phyloP scores from a whole-genome alignment of 257 asterid genomes.

The Solanum bulbocastanum region DNA sequence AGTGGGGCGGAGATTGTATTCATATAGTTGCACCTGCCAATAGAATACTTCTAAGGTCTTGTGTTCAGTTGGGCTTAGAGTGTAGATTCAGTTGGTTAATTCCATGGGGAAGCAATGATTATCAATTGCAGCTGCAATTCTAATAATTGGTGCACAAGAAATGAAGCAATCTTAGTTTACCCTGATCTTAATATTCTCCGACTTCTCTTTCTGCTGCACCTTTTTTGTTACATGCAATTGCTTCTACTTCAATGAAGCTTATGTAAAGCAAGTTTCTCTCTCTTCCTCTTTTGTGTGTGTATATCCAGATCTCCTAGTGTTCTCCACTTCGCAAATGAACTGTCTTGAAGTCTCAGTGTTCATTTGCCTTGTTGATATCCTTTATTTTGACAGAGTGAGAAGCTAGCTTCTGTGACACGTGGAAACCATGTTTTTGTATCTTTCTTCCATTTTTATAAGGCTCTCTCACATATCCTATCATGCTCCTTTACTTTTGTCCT shows the following conservation, averaged over 20 bases:
- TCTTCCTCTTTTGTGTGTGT: neutral
- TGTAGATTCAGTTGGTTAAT: neutral
- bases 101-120: neutral
- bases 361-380: neutral
- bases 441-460: neutral
- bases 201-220: neutral
- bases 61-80: neutral
- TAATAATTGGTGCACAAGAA: neutral
- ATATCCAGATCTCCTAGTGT: neutral
- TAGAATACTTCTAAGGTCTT: neutral
- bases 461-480: neutral
- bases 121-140: neutral
- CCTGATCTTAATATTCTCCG: neutral
- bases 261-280: neutral
- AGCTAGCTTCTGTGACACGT: neutral
- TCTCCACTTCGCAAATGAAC: neutral
- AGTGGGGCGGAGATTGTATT: neutral
- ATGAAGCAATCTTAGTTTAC: neutral
- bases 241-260: neutral
- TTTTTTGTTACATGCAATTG: neutral
- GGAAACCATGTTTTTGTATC: neutral
- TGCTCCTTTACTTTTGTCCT: neutral
- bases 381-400: neutral
- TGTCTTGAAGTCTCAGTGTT: neutral
- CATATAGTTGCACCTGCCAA: neutral